Base-by-base conservation (phyloP, 139 green algal species). In the Ulvella scutata region DNA sequence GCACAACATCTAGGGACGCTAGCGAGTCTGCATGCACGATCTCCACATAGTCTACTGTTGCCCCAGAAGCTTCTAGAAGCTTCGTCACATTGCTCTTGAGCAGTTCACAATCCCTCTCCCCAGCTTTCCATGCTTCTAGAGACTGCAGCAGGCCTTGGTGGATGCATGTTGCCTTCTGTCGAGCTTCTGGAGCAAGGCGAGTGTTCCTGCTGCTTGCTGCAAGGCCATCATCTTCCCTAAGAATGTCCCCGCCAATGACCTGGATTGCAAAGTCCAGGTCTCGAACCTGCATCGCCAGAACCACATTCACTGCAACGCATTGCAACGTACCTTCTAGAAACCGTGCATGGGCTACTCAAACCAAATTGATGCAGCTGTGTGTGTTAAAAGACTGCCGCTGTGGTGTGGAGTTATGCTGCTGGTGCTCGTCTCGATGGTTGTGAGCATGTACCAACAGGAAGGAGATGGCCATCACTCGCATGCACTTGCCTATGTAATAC, bases 181-280 rank as follows among this genome's bases (percentile, higher is more conserved):
- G 79, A 21, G 92, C 31, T 4, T 92, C 80, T 0, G 77, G 17
- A 0, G 85, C 85, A 13, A 98, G 87, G 13, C 90, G 80, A 28
- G 85, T 87, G 77, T 98, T 98, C 61, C 94, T 85, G 78, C 88
- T 96, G 87, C 90, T 97, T 88, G 98, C 95, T 74, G 95, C 95
- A 43, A 99, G 81, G 0, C 94, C 95, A 76, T 98, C 94, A 0
- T 51, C 36, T 72, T 98, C 95, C 3, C 95, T 82, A 76, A 85
- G 72, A 38, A 97, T 93, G 7, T 87, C 86, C 79, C 89, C 79
- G n/a, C 93, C 91, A 33, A 98, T 84, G 6, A 99, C 84, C 31
- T 91, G 67, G 1, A 98, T 79, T 2, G 43, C 82, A 79, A 98
- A 96, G 81, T 98, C 87, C 39, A 98, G 84, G 74, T 98, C 93